A percentile compares a stretch with the other conserved stretches of the same genome.
phyloP scores from a whole-genome alignment of 2,329 filamentous ascomycete species.

The Aspergillus udagawae region DNA sequence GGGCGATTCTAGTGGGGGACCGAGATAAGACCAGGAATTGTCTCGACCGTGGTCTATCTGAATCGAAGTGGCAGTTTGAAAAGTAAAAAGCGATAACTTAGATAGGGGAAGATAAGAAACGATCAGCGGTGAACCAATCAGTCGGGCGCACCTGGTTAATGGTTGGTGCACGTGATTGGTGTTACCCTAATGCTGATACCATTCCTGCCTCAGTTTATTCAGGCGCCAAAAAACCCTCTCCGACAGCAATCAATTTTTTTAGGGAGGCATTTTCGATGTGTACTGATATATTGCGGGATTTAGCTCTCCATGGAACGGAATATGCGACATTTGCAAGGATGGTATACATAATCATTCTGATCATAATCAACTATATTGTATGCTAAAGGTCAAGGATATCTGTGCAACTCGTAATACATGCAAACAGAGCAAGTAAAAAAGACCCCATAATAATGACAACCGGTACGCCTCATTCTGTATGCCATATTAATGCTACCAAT shows the following conservation, averaged over 20 bases:
- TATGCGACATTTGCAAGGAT: neutral
- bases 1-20: neutral
- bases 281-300: neutral
- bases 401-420: neutral
- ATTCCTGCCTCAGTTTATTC: neutral
- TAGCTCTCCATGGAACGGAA: no score
- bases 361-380: neutral
- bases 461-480: neutral
- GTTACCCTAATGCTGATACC: neutral
- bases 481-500: slow-evolving; percentile 24
- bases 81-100: no score
- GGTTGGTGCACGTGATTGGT: neutral
- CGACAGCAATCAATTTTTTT: no score
- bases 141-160: neutral
- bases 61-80: neutral
- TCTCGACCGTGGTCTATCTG: neutral
- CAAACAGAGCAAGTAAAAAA: neutral
- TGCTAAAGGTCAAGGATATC: neutral
- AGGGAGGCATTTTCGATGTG: neutral
- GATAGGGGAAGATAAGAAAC: neutral
- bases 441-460: neutral
- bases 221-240: neutral
- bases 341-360: neutral
- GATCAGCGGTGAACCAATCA: neutral
- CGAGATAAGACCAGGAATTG: neutral